Conservation (phyloP, 305 asterid species). For the Solanum chacoense region DNA sequence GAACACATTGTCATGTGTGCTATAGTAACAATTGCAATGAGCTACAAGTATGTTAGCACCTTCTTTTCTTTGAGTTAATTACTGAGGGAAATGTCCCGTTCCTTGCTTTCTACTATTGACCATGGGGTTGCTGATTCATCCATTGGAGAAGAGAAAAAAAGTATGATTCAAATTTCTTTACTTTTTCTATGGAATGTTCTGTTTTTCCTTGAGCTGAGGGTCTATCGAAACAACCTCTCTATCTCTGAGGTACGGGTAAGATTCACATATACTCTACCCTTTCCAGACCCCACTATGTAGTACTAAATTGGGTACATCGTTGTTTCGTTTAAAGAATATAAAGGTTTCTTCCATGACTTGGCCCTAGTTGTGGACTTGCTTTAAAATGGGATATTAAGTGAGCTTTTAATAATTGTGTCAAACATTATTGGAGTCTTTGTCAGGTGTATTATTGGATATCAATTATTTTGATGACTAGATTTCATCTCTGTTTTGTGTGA, state of each 20-base stretch:
- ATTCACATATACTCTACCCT: neutral
- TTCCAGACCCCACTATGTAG: neutral
- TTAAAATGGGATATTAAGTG: neutral
- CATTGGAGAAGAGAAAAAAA: neutral
- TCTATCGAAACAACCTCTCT: neutral
- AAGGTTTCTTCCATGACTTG: neutral
- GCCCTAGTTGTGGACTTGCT: neutral
- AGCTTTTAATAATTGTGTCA: neutral
- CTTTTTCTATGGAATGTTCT: neutral
- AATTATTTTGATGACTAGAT: neutral
- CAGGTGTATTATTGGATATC: neutral
- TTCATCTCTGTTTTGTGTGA: neutral
- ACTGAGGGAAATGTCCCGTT: neutral
- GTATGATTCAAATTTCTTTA: neutral
- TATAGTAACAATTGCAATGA: neutral
- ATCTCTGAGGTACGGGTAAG: neutral
- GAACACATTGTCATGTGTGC: neutral
- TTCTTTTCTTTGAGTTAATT: neutral
- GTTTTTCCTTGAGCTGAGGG: neutral
- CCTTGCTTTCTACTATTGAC: neutral
- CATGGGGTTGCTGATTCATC: neutral
- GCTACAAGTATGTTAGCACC: neutral
- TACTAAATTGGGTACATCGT: neutral
- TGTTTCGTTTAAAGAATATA: neutral
- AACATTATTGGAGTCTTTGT: neutral